A percentile compares a stretch with the other conserved stretches of the same genome.
These are phyloP conservation scores for Ballota nigra DNA, from an alignment of 257 asterid genomes.

Conservation along the genomic window DNA sequence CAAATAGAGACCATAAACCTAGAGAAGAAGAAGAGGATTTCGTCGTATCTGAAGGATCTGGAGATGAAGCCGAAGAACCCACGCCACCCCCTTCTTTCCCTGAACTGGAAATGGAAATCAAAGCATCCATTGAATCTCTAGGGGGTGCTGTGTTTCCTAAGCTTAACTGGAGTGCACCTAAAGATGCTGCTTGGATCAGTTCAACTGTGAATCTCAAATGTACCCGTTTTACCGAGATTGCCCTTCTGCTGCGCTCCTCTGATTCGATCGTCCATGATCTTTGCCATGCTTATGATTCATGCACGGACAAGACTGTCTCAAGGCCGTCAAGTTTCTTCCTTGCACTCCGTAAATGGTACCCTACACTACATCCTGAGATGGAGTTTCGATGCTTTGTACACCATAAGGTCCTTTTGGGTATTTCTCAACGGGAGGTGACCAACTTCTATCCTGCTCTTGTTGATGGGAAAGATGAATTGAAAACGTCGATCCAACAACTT, in stretches of 20 bases:
- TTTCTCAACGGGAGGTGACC: constrained; percentile 88
- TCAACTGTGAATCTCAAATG: constrained; percentile 68
- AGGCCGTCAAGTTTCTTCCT: constrained; percentile 67
- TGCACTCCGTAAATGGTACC: constrained; percentile 87
- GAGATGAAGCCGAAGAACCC: constrained; percentile 68
- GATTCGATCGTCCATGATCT: constrained; percentile 79
- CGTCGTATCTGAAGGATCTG: constrained; percentile 52
- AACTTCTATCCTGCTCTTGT: constrained; percentile 71
- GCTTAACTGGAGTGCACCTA: constrained; percentile 94
- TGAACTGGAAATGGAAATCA: constrained; percentile 53
- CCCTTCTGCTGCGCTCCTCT: constrained; percentile 68
- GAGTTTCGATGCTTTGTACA: constrained; percentile 84
- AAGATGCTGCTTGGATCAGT: constrained; percentile 93
- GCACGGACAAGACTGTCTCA: constrained; percentile 49
- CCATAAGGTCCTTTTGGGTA: constrained; percentile 43
- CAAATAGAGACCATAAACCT: constrained; percentile 69
- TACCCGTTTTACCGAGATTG: constrained; percentile 71
- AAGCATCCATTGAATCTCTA: constrained; percentile 64
- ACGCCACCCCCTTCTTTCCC: constrained; percentile 71
- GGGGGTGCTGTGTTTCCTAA: constrained; percentile 87
- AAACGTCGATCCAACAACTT: constrained; percentile 37
- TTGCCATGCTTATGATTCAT: constrained; percentile 75
- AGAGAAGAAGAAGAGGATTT: constrained; percentile 73
- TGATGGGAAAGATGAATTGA: constrained; percentile 39
- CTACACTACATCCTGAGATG: constrained; percentile 72